A percentile compares a stretch with the other conserved stretches of the same genome.
These are phyloP conservation scores for Cinchona pubescens DNA, from an alignment of 257 asterid genomes.

Conservation along the genomic window DNA sequence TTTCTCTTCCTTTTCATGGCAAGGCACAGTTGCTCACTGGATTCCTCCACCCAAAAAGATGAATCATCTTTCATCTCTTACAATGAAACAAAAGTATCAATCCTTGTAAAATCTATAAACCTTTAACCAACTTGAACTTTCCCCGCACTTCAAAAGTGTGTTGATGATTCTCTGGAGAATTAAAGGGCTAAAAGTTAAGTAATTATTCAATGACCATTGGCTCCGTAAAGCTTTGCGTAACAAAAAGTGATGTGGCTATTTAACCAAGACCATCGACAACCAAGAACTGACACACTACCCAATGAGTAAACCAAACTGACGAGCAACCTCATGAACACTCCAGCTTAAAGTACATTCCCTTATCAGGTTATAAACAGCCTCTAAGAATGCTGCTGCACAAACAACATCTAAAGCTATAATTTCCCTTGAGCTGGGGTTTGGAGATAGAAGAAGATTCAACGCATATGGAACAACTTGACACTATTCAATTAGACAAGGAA, in stretches of 20 bases:
- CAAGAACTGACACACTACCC: background rate
- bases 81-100: background rate
- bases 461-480: background rate
- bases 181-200: background rate
- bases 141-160: conserved; percentile 3
- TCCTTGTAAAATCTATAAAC: conserved; percentile 5
- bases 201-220: background rate
- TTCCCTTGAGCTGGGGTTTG: background rate
- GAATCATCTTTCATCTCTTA: conserved; percentile 45
- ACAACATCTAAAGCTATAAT: background rate
- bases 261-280: background rate
- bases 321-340: background rate
- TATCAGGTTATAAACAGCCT: background rate
- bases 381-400: background rate
- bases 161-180: background rate
- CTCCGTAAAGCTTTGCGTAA: background rate
- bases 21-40: conserved; percentile 28
- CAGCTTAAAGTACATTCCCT: background rate
- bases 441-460: background rate
- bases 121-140: conserved; percentile 1
- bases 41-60: conserved; percentile 62
- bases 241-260: background rate
- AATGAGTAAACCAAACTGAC: background rate
- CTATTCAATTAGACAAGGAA: background rate
- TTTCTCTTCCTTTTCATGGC: conserved; percentile 62